A percentile compares a stretch with the other conserved stretches of the same genome.
These are phyloP conservation scores for Funneliformis mosseae DNA, from an alignment of 192 early-diverging fungal species.

Conservation along the genomic window DNA sequence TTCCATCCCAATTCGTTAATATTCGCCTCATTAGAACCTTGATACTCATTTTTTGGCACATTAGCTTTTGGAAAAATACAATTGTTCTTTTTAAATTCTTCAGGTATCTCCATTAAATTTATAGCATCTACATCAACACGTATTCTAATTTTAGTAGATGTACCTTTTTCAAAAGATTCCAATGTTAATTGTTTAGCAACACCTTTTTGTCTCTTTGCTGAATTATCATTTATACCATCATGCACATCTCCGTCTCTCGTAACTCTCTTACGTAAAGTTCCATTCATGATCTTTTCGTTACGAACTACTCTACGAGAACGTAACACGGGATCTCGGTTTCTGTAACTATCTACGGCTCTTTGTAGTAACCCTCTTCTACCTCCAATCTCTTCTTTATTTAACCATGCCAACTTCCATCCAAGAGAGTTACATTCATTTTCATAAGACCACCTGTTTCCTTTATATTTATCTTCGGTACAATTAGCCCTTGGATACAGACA, in stretches of 20 bases:
- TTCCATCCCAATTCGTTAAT: constrained; percentile 72
- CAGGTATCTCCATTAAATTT: constrained; percentile 40
- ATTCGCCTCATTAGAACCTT: constrained; percentile 45
- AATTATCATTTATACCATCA: neutral
- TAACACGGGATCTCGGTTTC: constrained; percentile 69
- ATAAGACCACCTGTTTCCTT: constrained; percentile 84
- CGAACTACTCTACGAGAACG: constrained; percentile 74
- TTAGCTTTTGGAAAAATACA: constrained; percentile 59
- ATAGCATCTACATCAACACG: constrained; percentile 55
- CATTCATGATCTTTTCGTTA: constrained; percentile 68
- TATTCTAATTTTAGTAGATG: constrained; percentile 43
- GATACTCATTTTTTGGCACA: constrained; percentile 25
- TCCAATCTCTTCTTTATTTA: constrained; percentile 67
- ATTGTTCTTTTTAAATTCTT: constrained; percentile 54
- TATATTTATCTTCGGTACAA: constrained; percentile 59
- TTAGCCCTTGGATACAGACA: constrained; percentile 87
- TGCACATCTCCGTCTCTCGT: constrained; percentile 4
- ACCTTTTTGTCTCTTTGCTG: neutral
- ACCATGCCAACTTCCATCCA: constrained; percentile 81
- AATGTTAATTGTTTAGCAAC: constrained; percentile 37
- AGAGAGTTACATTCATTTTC: constrained; percentile 85
- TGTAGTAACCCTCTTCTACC: constrained; percentile 80
- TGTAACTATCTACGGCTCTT: constrained; percentile 80
- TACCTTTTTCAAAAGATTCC: constrained; percentile 42
- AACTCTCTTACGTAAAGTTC: constrained; percentile 52